Percentiles rank a stretch among this genome's conserved stretches.
Conservation (phyloP, 1,284 basidiomycete species). For the Erythrobasidium hasegawianum region DNA sequence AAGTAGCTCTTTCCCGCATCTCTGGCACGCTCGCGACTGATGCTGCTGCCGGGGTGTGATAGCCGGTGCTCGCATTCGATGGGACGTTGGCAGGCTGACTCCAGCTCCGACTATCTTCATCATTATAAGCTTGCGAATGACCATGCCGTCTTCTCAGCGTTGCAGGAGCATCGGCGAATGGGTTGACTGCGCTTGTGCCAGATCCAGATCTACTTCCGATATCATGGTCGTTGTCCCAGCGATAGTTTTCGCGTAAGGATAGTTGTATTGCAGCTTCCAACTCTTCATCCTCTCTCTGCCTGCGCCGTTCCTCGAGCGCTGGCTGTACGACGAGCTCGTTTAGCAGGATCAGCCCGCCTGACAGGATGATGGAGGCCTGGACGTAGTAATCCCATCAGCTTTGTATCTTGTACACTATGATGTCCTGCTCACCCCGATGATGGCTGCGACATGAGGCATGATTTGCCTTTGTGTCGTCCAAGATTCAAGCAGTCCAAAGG, state of each 20-base stretch:
- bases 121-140: not conserved
- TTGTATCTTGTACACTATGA: too few species aligned
- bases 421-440: constrained; percentile 10
- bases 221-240: not conserved
- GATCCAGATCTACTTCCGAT: not conserved
- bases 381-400: too few species aligned
- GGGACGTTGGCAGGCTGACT: not conserved
- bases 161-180: not conserved
- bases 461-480: too few species aligned
- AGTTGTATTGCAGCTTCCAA: constrained; percentile 7
- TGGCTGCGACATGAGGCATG: constrained; percentile 26
- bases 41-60: not conserved
- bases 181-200: not conserved
- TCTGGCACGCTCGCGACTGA: not conserved
- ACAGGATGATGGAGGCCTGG: not conserved
- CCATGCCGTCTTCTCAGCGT: not conserved
- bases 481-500: too few species aligned
- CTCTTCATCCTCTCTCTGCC: constrained; percentile 12
- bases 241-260: constrained; percentile 10
- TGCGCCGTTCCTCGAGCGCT: constrained; percentile 4
- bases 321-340: constrained; percentile 16
- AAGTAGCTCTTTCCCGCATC: constrained; percentile 16
- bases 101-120: not conserved
- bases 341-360: not conserved
- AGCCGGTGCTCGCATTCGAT: not conserved